Conservation (phyloP, 805 yeast species). For the Pichia scutulata region DNA sequence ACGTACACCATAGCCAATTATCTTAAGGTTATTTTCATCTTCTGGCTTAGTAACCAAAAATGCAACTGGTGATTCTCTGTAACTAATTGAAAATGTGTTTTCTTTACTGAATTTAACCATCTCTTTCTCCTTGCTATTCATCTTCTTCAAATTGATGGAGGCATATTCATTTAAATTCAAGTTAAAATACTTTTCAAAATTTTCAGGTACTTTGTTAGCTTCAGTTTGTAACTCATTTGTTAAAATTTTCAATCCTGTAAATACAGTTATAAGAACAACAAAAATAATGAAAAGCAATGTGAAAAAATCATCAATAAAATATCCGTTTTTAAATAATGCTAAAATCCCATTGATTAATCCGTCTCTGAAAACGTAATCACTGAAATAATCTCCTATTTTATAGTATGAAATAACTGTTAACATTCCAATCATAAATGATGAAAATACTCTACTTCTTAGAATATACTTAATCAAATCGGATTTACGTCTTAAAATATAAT, state of each 20-base stretch:
- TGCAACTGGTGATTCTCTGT: slow-evolving; percentile 70
- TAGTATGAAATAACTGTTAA: slow-evolving; percentile 15
- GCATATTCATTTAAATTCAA: slow-evolving; percentile 41
- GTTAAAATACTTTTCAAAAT: slow-evolving; percentile 39
- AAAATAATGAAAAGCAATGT: slow-evolving; percentile 33
- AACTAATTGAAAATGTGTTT: slow-evolving; percentile 49
- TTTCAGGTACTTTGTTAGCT: slow-evolving; percentile 30
- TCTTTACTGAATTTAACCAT: slow-evolving; percentile 25
- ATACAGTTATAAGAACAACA: slow-evolving; percentile 31
- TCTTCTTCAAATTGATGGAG: slow-evolving; percentile 7
- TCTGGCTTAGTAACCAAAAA: slow-evolving; percentile 38
- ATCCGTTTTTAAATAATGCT: slow-evolving; percentile 14
- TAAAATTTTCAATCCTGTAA: slow-evolving; percentile 33
- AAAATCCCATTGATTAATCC: slow-evolving; percentile 9
- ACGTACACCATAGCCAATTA: slow-evolving; percentile 56
- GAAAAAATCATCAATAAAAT: slow-evolving; percentile 23
- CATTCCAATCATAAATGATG: slow-evolving; percentile 21
- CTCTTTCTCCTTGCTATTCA: slow-evolving; percentile 16
- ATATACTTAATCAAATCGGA: slow-evolving; percentile 37
- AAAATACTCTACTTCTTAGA: slow-evolving; percentile 39
- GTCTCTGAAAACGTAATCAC: slow-evolving; percentile 18
- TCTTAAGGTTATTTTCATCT: slow-evolving; percentile 32
- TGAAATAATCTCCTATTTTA: slow-evolving; percentile 18
- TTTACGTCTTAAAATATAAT: slow-evolving; percentile 43
- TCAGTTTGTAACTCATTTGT: slow-evolving; percentile 42